Base-by-base conservation (phyloP, 208 protist genomes). In the Leishmania braziliensis region DNA sequence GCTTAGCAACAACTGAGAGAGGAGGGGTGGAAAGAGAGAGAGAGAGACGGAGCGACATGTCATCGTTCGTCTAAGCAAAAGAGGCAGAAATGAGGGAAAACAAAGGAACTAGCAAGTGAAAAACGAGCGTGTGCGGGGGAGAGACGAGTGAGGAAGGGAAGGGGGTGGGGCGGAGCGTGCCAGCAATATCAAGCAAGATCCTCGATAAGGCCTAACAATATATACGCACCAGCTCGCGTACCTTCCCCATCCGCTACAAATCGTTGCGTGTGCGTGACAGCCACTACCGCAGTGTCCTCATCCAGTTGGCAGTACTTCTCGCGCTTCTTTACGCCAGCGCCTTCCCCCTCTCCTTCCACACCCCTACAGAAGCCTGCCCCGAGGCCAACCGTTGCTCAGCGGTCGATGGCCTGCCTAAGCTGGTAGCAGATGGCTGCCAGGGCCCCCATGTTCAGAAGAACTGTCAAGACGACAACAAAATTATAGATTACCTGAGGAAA, bases 371-470 rank as follows among this genome's bases (percentile, higher is more conserved):
- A 62, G 46, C 20, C 10, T 5, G 26, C 20, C 18, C 39, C 5
- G 1, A 51, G 48, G 23, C 16, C 36, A 39, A 29, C 26, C 70
- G 20, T 43, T 26, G 29, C 18, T 77, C 51, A 82, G 75, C 83
- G 85, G 36, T 82, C 65, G 51, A 89, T 88, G 50, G 86, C 89
- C 29, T 85, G 63, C 0, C 71, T 83, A 1, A 90, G 74, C 73
- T 89, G 89, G 65, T 85, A 90, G 46, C 71, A 74, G n/a, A 88
- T 83, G 68, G 88, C 81, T 8, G 83, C 72, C 4, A 92, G 53
- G 63, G 89, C 87, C 0, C 83, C 77, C 0, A 92, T 16, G 80
- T 89, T 86, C 43, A 92, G 65, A 6, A 90, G 18, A 4, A 89
- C 56, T 0, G 91, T 81, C 43, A 75, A 14, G 1, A 88, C 58